Evolutionary conservation across 1,284 basidiomycete genomes (phyloP), one percentile per base, ranked within the genome.

Genomic region (Hymenochaete sp.): DNA sequence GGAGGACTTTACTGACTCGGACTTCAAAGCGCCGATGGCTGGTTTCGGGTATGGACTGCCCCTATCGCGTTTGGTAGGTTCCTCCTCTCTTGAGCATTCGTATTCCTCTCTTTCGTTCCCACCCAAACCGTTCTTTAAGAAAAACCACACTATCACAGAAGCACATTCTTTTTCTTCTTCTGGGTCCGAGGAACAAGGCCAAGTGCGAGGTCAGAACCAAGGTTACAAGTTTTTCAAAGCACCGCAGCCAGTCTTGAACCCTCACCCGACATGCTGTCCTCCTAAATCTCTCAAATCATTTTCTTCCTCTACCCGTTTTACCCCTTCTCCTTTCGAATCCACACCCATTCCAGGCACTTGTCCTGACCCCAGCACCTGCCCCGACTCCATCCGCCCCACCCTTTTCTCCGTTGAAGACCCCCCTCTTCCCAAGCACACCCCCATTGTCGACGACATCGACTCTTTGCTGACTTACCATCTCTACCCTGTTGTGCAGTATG

Each of bases 21-120:
- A 98, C 64, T 98, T 98, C 66, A 92, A 93, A 61, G 95, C 95
- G 3, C 95, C 95, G 1, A 96, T 98, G 93, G 95, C 95, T 32
- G 95, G 95, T 2, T 98, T 93, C 58, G 92, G 90, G 8, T 98
- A 97, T 62, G 93, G 93, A 0, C 64, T 98, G 19, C 95, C 95
- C 7, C 70, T 96, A 19, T 92, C 89, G 42, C 69, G 93, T 65
- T 66, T 96, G 70, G 88, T 90, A 53, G 58, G 82, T 71, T 49
- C 18, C 28, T 31, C 10, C 28, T 31, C 10, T 31, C 42, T 32
- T 38, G n/a, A 29, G 22, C 25, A 19, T 33, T 25, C 10, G 22
- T 33, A 13, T 38, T 31, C 32, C 14, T 43, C 9, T 10, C 11
- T 10, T 38, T 27, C 40, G 35, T 25, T 42, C 14, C 32, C 31